Evolutionary conservation across 352 stramenopile genomes (phyloP).

Genomic region (Globisporangium sylvaticum): DNA sequence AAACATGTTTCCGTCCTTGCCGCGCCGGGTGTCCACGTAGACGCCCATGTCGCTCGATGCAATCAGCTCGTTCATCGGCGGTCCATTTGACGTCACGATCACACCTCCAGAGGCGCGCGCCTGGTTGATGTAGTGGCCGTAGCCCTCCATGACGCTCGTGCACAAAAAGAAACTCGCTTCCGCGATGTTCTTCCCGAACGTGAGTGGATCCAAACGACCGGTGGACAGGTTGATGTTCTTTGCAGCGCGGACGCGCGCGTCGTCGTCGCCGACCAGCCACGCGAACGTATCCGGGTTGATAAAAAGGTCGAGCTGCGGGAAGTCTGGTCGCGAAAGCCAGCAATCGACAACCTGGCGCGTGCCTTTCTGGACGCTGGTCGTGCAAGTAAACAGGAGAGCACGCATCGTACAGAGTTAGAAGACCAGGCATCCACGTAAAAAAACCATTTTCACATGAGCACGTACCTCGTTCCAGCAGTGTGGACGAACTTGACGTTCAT

Average conservation of each 20-base stretch:
- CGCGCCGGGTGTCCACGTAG: slow-evolving; percentile 23
- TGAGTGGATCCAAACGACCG: slow-evolving; percentile 20
- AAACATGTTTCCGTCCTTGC: too few relatives aligned
- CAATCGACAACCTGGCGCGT: slow-evolving; percentile 34
- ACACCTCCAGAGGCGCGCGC: slow-evolving; percentile 38
- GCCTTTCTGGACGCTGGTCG: too few relatives aligned
- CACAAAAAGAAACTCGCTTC: slow-evolving; percentile 48
- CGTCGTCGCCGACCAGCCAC: slow-evolving; percentile 20
- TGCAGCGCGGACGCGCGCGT: slow-evolving; percentile 4
- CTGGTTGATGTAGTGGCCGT: slow-evolving; percentile 71
- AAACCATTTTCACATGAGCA: too few relatives aligned
- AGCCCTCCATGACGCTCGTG: slow-evolving; percentile 53
- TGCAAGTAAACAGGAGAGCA: too few relatives aligned
- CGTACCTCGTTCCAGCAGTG: slow-evolving; percentile 21
- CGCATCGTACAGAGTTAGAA: too few relatives aligned
- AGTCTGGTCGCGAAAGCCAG: slow-evolving; percentile 32
- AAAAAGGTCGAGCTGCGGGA: slow-evolving; percentile 42
- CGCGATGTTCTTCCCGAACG: slow-evolving; percentile 37
- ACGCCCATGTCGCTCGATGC: slow-evolving; percentile 49
- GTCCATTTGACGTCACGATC: slow-evolving; percentile 37
- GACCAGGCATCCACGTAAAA: too few relatives aligned
- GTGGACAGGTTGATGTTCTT: slow-evolving; percentile 12
- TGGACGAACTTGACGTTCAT: slow-evolving; percentile 27
- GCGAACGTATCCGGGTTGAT: slow-evolving; percentile 30
- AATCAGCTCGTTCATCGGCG: slow-evolving; percentile 60